A percentile compares a stretch with the other conserved stretches of the same genome.
phyloP scores from a whole-genome alignment of 192 early-diverging fungal genomes.

The Linderina pennispora region DNA sequence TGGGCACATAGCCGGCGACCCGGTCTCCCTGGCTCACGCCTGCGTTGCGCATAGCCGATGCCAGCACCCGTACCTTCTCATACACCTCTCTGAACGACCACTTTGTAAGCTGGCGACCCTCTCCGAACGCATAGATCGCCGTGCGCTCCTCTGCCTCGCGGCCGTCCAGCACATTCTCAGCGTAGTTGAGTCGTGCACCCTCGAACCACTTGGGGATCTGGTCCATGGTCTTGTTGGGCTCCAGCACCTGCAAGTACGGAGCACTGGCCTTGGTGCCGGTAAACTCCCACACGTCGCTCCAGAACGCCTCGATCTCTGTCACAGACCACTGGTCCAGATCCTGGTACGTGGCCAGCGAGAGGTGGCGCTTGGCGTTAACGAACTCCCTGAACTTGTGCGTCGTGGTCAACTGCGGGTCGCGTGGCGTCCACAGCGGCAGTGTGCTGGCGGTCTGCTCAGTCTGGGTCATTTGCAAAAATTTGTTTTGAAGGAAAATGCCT shows the following conservation, averaged over 20 bases:
- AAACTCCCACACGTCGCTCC: constrained; percentile 82
- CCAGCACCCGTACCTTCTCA: constrained; percentile 58
- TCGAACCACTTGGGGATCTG: constrained; percentile 87
- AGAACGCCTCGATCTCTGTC: constrained; percentile 68
- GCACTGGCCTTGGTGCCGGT: constrained; percentile 23
- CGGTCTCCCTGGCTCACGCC: constrained; percentile 80
- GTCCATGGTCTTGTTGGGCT: constrained; percentile 70
- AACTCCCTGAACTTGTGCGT: constrained; percentile 68
- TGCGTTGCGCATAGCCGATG: constrained; percentile 60
- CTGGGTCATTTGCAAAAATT: constrained; percentile 24
- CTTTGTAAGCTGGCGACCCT: constrained; percentile 35
- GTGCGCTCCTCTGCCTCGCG: constrained; percentile 30
- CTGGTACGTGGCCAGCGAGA: constrained; percentile 53
- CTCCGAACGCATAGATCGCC: constrained; percentile 47
- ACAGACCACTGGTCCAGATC: constrained; percentile 85
- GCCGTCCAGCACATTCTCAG: constrained; percentile 77
- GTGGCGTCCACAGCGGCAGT: constrained; percentile 59
- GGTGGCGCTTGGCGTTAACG: constrained; percentile 62
- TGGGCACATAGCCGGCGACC: constrained; percentile 85
- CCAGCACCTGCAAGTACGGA: constrained; percentile 51
- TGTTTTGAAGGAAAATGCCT: no score
- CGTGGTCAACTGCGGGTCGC: constrained; percentile 47
- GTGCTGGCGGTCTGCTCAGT: background rate
- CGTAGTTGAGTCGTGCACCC: constrained; percentile 81
- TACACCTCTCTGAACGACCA: constrained; percentile 72